A percentile compares a stretch with the other conserved stretches of the same genome.
Evolutionary conservation across 495 filamentous ascomycete genomes (phyloP).

Genomic region (Neurospora sp.): DNA sequence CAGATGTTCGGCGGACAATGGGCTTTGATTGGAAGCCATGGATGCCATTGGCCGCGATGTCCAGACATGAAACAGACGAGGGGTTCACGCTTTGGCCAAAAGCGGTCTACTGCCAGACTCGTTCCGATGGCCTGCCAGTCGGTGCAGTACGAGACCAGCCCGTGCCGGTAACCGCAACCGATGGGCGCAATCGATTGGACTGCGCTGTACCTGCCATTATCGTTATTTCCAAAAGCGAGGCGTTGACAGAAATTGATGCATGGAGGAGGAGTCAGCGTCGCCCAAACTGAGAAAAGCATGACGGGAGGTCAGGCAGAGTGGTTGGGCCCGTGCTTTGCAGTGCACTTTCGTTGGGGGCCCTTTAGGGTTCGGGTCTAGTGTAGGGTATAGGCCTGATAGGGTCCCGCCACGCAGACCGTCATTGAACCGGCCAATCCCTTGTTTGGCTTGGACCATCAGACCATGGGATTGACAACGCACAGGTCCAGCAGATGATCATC

Average conservation of each 20-base stretch:
- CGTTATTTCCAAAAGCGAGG: background rate
- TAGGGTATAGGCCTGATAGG: background rate
- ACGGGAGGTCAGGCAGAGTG: background rate
- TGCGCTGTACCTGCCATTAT: background rate
- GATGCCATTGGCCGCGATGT: constrained; percentile 24
- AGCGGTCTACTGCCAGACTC: constrained; percentile 5
- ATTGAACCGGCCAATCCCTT: background rate
- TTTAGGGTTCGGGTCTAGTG: background rate
- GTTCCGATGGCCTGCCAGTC: background rate
- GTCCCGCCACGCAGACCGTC: background rate
- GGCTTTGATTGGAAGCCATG: background rate
- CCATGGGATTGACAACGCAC: background rate
- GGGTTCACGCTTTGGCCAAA: constrained; percentile 16
- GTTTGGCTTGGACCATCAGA: background rate
- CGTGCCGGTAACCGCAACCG: background rate
- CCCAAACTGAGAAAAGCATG: background rate
- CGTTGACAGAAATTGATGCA: background rate
- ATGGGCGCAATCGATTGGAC: background rate
- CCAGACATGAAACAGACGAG: constrained; percentile 33
- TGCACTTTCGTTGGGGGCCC: background rate
- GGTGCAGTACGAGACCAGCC: background rate
- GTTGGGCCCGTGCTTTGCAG: background rate
- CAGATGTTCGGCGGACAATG: constrained; percentile 9
- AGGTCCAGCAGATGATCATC: background rate
- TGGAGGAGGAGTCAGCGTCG: background rate